Base-by-base conservation (phyloP, 1,139 yeast species). In the Kurtzmaniella quercitrusa region DNA sequence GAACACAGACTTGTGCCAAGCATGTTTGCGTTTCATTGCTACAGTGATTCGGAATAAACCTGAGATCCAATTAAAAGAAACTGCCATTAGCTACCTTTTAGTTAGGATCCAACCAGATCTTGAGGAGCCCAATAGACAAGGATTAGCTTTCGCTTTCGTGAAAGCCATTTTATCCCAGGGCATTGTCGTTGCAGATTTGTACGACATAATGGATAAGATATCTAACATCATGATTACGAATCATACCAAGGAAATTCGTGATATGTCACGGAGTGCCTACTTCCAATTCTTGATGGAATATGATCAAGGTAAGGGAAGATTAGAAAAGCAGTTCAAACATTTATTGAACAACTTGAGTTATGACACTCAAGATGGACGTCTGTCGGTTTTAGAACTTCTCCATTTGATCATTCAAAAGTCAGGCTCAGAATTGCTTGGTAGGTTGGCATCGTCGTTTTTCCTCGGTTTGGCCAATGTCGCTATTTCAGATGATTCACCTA, bases 241-340 rank as follows among this genome's bases (percentile, higher is more conserved):
- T 59, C 96, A 89, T 49, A 75, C 93, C 9, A 78, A 78, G 44
- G 89, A 84, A 54, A 86, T 91, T 42, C 76, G 98, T 47, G 94
- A 87, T 54, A 82, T 87, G 64, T 82, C 98, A 8, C 78, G 98
- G 61, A 78, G 88, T 50, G 82, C 87, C 1, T 94, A 82, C 60
- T 86, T 82, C 61, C 93, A 84, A 56, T 94, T 93, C 55, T 66
- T 93, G 55, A 86, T 91, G 84, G 96, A 89, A 55, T 93, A 88
- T 56, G 98, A 95, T 54, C 98, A 93, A 65, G 91, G 98, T 26
- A 78, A 83, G 55, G 91, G 94, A 5, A 79, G 89, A 50, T 64
- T 93, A 42, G 94, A 87, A 51, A 87, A 84, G 54, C 95, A 88
- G 53, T 82, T 91, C 63, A 82, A 84, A 50, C 83, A 84, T 56